Percentiles rank a stretch among this genome's conserved stretches.
phyloP scores from a whole-genome alignment of 2,329 filamentous ascomycete genomes.

The Herpomyces periplanetae region DNA sequence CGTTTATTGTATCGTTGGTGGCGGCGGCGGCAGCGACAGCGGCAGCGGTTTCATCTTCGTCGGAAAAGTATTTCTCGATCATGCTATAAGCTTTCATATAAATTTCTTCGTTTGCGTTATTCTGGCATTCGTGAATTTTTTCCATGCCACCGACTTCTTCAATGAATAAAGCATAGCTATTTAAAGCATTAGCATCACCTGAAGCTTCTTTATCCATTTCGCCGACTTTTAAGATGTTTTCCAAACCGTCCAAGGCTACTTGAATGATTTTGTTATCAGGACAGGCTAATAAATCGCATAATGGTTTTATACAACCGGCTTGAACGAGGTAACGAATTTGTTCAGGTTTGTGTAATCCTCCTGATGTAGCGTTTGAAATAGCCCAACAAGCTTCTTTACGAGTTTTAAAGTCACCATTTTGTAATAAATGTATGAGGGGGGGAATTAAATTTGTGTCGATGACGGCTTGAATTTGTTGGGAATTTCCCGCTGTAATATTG shows the following conservation, averaged over 20 bases:
- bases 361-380: constrained; percentile 89
- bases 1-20: too few species aligned
- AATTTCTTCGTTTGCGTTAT: constrained; percentile 98
- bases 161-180: constrained; percentile 88
- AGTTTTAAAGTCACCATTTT: constrained; percentile 92
- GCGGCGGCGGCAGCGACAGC: too few species aligned
- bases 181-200: constrained; percentile 36
- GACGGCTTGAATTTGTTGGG: constrained; percentile 78
- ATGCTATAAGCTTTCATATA: constrained; percentile 99
- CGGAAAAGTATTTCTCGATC: constrained; percentile 98
- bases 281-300: constrained; percentile 75
- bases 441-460: constrained; percentile 90
- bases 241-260: constrained; percentile 75
- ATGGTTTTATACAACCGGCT: constrained; percentile 80
- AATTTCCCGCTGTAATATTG: constrained; percentile 94
- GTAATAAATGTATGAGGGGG: constrained; percentile 71
- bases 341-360: constrained; percentile 87
- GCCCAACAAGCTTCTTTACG: constrained; percentile 98
- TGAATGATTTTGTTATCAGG: constrained; percentile 99
- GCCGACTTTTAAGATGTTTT: constrained; percentile 98
- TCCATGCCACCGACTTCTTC: constrained; percentile 98
- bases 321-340: constrained; percentile 82
- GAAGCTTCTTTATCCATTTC: constrained; percentile 86
- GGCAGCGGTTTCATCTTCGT: constrained; percentile 43
- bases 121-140: constrained; percentile 99